These are phyloP conservation scores for Marchantia polymorpha DNA, from an alignment of 225 moss, liverwort and hornwort species.

Conservation along the genomic window DNA sequence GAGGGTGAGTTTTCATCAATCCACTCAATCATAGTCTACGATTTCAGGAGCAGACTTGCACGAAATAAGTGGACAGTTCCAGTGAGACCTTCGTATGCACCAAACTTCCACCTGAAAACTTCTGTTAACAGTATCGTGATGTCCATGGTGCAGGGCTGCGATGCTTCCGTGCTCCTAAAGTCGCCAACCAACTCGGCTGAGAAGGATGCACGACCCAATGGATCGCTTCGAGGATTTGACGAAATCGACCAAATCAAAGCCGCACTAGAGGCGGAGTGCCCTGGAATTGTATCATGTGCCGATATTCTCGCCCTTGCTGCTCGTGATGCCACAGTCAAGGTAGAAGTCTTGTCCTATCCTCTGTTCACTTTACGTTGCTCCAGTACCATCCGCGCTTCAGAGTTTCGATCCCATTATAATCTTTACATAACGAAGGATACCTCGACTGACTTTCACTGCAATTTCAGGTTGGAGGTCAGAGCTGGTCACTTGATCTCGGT, in stretches of 20 bases:
- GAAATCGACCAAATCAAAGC: conserved; percentile 33
- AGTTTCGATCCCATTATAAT: too few species aligned
- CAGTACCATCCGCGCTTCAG: too few species aligned
- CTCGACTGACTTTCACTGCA: too few species aligned
- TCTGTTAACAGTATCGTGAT: too few species aligned
- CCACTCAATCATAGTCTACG: too few species aligned
- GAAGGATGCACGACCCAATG: conserved; percentile 25
- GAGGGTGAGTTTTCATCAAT: too few species aligned
- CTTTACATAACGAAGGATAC: too few species aligned
- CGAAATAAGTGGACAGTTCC: too few species aligned
- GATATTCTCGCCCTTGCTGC: conserved; percentile 32
- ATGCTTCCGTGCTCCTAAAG: conserved; percentile 32
- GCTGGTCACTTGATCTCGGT: neutral
- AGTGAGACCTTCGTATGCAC: too few species aligned
- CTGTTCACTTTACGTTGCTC: too few species aligned
- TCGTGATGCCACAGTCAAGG: conserved; percentile 30
- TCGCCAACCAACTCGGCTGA: conserved; percentile 24
- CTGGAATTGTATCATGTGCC: conserved; percentile 33
- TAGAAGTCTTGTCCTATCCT: neutral
- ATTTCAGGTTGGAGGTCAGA: neutral
- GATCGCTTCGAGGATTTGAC: conserved; percentile 24
- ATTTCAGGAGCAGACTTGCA: too few species aligned
- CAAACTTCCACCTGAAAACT: too few species aligned
- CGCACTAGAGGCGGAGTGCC: conserved; percentile 26
- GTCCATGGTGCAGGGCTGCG: conserved; percentile 31